phyloP scores from a whole-genome alignment of 1,284 basidiomycete genomes.

The Irpex sp. region DNA sequence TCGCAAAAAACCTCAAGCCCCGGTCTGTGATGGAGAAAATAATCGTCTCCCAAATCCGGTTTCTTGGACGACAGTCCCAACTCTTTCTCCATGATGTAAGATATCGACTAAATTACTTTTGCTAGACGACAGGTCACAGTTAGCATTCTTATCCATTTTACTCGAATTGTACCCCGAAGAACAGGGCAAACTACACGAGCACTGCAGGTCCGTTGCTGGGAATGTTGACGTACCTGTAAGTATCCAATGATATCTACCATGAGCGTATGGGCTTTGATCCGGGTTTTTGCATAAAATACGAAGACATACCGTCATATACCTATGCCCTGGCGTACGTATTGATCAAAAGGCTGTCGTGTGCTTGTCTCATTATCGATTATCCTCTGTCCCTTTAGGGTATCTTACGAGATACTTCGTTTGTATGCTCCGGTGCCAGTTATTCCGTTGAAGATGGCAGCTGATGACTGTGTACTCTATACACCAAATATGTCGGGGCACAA shows the following conservation, averaged over 20 bases:
- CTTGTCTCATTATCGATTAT: neutral
- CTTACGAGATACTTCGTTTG: conserved; percentile 56
- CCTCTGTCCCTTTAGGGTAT: conserved; percentile 33
- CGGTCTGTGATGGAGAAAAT: too few relatives aligned
- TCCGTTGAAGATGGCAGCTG: conserved; percentile 45
- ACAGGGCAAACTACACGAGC: neutral
- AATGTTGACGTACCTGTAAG: conserved; percentile 5
- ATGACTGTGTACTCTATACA: conserved; percentile 37
- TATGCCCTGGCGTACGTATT: neutral
- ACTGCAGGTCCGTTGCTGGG: neutral
- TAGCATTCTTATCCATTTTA: neutral
- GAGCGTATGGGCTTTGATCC: neutral
- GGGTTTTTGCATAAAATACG: conserved; percentile 10
- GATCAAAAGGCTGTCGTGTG: neutral
- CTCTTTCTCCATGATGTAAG: too few relatives aligned
- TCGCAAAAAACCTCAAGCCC: too few relatives aligned
- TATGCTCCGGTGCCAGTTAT: conserved; percentile 48
- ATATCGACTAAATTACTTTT: too few relatives aligned
- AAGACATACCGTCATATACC: neutral
- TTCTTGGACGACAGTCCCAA: too few relatives aligned
- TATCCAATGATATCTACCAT: neutral
- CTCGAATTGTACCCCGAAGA: neutral
- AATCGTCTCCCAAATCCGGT: too few relatives aligned
- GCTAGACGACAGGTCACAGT: neutral
- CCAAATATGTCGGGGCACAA: conserved; percentile 32